Evolutionary conservation across 1,284 basidiomycete species (phyloP).

Genomic region (Papiliotrema fonsecae): DNA sequence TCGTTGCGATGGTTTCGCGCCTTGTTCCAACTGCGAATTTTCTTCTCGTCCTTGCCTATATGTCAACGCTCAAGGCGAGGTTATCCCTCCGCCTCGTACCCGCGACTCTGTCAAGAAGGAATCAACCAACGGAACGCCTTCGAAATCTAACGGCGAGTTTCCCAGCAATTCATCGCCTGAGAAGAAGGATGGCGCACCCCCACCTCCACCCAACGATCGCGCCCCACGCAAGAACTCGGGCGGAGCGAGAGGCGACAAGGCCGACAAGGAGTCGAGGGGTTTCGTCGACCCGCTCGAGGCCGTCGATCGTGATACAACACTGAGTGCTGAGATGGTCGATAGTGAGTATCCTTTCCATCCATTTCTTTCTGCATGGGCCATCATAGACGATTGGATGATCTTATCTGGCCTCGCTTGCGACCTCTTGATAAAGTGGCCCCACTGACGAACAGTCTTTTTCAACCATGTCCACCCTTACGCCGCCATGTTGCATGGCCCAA

Average conservation of each 20-base stretch:
- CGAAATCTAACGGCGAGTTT: background rate
- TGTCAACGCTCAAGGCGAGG: conserved; percentile 45
- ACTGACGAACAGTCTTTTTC: conserved; percentile 42
- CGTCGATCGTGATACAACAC: conserved; percentile 32
- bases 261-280: background rate
- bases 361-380: too few species aligned
- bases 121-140: background rate
- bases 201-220: conserved; percentile 1
- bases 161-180: background rate
- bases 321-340: conserved; percentile 41
- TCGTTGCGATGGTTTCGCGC: conserved; percentile 52
- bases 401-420: background rate
- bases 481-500: conserved; percentile 48
- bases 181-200: conserved; percentile 4
- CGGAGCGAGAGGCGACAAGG: background rate
- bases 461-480: conserved; percentile 46
- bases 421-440: background rate
- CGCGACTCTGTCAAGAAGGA: conserved; percentile 26
- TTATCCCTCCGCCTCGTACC: conserved; percentile 46
- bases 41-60: conserved; percentile 50
- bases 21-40: conserved; percentile 53
- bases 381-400: too few species aligned
- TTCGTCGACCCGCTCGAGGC: conserved; percentile 18
- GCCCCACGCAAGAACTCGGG: background rate
- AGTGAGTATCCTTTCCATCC: conserved; percentile 17